Percentiles rank a stretch among this genome's conserved stretches.
Conservation (phyloP, 345 rosid species). For the Eucalyptus lansdowneana region DNA sequence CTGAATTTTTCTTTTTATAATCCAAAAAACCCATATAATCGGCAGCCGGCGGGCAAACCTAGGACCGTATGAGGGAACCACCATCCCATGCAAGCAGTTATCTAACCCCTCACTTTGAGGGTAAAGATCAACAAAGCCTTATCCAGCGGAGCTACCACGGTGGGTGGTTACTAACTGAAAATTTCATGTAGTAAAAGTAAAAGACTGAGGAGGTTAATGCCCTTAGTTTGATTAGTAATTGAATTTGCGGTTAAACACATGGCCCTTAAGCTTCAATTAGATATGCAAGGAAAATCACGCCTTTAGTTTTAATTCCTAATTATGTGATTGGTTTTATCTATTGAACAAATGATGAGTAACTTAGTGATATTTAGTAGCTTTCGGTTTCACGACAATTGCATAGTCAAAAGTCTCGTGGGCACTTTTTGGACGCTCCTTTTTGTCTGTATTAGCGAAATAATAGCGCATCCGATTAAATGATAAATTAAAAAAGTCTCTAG, state of each 20-base stretch:
- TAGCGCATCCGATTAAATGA: neutral
- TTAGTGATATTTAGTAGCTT: neutral
- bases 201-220: neutral
- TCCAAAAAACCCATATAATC: rapidly evolving
- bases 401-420: neutral
- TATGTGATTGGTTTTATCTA: neutral
- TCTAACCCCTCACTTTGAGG: no score
- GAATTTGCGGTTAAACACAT: neutral
- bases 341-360: neutral
- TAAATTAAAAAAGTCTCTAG: neutral
- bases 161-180: neutral
- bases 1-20: neutral
- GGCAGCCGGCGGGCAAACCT: rapidly evolving
- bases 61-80: rapidly evolving
- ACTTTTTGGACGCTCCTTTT: neutral
- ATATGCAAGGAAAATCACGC: neutral
- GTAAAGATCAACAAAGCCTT: no score
- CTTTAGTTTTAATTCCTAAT: neutral
- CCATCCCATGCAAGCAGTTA: rapidly evolving
- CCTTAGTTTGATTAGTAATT: neutral
- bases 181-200: neutral
- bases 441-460: neutral
- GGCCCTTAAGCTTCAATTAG: neutral
- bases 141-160: rapidly evolving
- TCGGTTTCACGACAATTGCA: neutral